Base-by-base conservation (phyloP, 768 basidiomycete species). In the Panaeolus papilionaceus region DNA sequence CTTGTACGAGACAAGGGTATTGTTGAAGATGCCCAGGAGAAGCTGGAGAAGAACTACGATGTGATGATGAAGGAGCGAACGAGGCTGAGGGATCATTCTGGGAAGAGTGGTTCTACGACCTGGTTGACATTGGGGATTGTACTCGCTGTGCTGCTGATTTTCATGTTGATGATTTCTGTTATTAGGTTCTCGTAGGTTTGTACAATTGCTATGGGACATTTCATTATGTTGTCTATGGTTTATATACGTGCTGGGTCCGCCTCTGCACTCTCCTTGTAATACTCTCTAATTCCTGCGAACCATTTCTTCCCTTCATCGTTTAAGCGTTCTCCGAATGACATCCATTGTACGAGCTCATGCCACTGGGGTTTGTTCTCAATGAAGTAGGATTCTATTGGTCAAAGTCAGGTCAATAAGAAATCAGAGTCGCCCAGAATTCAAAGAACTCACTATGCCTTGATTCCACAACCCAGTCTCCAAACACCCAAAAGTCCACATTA, bases 1-100 rank as follows among this genome's bases (percentile, higher is more conserved):
- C 81, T 99, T 1, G 89, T 81, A 47, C 89, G 89, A 65, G 96
- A 98, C 77, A 88, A 92, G 71, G 81, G 82, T 0, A 84, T 95
- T 8, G 76, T 98, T 2, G 86, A 88, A 38, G 81, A 83, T 10
- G 87, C 93, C 12, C 84, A 90, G 69, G 82, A 85, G 71, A 92
- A 93, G 77, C 73, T 99, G 16, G 93, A 93, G 72, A 83, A 84
- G 26, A 94, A 94, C 79, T 85, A 84, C 68, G 88, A 84, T 11
- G 81, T 83, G 42, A 92, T 95, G 89, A 82, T 83, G 75, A 86
- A 83, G 71, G 88, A 92, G 75, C 82, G 91, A 14, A 68, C 83
- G 38, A 82, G 89, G 64, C 75, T 94, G 66, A 79, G 88, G 66
- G 87, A 87, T 68, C 87, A 92, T 51, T 79, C 85, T 3, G 86